Base-by-base conservation (phyloP, 2,329 filamentous ascomycete genomes). In the Dactylellina sp. region DNA sequence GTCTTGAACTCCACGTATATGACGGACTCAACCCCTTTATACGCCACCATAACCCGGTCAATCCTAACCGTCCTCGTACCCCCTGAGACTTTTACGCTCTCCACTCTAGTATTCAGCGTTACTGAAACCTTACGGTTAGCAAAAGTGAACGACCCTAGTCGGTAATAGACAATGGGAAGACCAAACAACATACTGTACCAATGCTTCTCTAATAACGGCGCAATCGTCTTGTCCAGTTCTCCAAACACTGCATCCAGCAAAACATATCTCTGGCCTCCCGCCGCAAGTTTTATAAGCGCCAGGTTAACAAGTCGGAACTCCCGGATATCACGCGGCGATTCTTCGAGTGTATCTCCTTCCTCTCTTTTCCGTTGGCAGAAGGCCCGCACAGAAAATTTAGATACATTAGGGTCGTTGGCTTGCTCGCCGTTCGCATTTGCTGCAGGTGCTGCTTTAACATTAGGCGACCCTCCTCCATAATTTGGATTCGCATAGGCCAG, bases 361-460 rank as follows among this genome's bases (percentile, higher is more conserved):
- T 61, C 60, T 4, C 68, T 44, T 52, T 72, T 72, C 37, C 68
- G 60, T 37, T 72, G 68, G 40, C 68, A 72, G 55, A 72, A 72
- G 14, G 64, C n/a, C 20, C 61, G 52, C 3, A 64, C 60, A n/a
- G 39, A 37, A 14, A 59, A 72, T 50, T 72, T 72, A 0, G 68
- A 72, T n/a, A 72, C 68, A n/a, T 72, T 72, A 1, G 60, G 60
- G 24, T 72, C 63, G 16, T 61, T 37, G 39, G 25, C 22, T 44
- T 28, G 18, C 3, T 16, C 32, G 37, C 18, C 32, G 20, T 14
- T 64, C 22, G 9, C n/a, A 22, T 32, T 32, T 2, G n/a, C 14
- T 14, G 39, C 20, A 9, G 18, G 16, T 35, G 60, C 7, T 28
- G 24, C 1, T 7, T 18, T n/a, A 22, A n/a, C 20, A 24, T 20